These are phyloP conservation scores for Metschnikowia vanudenii DNA, from an alignment of 805 yeast genomes.

Conservation along the genomic window DNA sequence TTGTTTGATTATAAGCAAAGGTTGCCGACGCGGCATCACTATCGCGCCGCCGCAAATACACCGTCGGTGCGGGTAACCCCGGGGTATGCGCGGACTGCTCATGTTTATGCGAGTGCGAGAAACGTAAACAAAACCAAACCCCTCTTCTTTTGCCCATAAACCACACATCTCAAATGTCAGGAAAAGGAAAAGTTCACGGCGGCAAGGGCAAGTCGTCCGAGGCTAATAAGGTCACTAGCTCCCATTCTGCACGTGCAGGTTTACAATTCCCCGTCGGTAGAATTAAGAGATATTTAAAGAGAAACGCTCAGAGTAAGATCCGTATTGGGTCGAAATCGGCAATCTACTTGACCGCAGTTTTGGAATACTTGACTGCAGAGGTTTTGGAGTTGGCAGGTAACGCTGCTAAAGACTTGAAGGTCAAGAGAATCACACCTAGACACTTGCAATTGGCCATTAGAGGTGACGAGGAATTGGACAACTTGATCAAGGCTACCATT, in stretches of 20 bases:
- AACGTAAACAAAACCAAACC: conserved; percentile 18
- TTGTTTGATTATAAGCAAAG: neutral
- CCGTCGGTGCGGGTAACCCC: conserved; percentile 12
- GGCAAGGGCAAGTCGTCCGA: conserved; percentile 93
- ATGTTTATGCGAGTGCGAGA: conserved; percentile 13
- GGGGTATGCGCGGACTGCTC: conserved; percentile 7
- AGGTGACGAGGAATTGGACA: conserved; percentile 34
- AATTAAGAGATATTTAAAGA: conserved; percentile 87
- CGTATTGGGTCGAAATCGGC: conserved; percentile 88
- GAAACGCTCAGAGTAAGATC: conserved; percentile 77
- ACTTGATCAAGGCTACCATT: conserved; percentile 34
- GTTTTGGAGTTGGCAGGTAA: conserved; percentile 35
- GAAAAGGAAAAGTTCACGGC: conserved; percentile 87
- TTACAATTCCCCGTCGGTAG: conserved; percentile 98
- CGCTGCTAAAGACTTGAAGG: conserved; percentile 34
- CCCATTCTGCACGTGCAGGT: conserved; percentile 94
- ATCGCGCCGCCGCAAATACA: conserved; percentile 6
- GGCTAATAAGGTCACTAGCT: conserved; percentile 67
- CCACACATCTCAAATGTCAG: conserved; percentile 55
- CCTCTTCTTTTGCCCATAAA: conserved; percentile 14
- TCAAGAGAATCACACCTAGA: conserved; percentile 33
- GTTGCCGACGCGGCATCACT: neutral
- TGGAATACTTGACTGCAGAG: conserved; percentile 32
- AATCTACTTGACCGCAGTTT: conserved; percentile 39
- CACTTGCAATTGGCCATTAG: conserved; percentile 34